Evolutionary conservation across 23 red algal species (phyloP).

Genomic region (Gracilaria domingensis): DNA sequence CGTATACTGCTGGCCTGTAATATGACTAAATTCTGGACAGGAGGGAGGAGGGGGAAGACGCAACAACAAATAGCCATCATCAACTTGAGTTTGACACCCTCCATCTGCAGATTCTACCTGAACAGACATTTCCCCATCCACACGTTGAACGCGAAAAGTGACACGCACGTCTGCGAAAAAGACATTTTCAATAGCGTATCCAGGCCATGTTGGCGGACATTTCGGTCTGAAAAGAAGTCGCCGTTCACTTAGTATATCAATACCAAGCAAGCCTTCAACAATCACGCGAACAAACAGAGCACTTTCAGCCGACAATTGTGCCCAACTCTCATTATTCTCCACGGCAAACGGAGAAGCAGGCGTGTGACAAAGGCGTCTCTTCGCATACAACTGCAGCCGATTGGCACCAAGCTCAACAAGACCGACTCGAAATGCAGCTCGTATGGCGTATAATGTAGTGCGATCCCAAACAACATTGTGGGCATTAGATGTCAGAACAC

Average conservation of each 20-base stretch:
- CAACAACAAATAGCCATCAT: neutral
- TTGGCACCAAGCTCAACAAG: constrained; percentile 54
- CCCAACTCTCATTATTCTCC: constrained; percentile 65
- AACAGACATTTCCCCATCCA: neutral
- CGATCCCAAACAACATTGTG: constrained; percentile 65
- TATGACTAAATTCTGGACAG: constrained; percentile 7
- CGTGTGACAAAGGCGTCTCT: neutral
- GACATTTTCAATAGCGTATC: constrained; percentile 19
- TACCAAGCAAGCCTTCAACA: constrained; percentile 63
- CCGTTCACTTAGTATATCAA: constrained; percentile 25
- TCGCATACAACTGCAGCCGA: constrained; percentile 15
- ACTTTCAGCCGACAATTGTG: constrained; percentile 72
- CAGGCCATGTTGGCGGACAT: constrained; percentile 29
- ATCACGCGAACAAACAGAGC: constrained; percentile 59
- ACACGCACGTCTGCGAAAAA: constrained; percentile 21
- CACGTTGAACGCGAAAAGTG: constrained; percentile 16
- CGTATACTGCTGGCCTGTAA: constrained; percentile 7
- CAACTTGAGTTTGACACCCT: neutral
- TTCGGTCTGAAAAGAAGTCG: constrained; percentile 13
- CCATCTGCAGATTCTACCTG: constrained; percentile 5
- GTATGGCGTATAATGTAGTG: constrained; percentile 53
- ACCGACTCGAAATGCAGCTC: constrained; percentile 40
- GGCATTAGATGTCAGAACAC: constrained; percentile 9
- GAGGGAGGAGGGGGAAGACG: neutral
- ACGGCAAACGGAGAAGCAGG: constrained; percentile 44